A percentile compares a stretch with the other conserved stretches of the same genome.
Conservation (phyloP, 2,329 filamentous ascomycete genomes). For the Thelonectria rubi region DNA sequence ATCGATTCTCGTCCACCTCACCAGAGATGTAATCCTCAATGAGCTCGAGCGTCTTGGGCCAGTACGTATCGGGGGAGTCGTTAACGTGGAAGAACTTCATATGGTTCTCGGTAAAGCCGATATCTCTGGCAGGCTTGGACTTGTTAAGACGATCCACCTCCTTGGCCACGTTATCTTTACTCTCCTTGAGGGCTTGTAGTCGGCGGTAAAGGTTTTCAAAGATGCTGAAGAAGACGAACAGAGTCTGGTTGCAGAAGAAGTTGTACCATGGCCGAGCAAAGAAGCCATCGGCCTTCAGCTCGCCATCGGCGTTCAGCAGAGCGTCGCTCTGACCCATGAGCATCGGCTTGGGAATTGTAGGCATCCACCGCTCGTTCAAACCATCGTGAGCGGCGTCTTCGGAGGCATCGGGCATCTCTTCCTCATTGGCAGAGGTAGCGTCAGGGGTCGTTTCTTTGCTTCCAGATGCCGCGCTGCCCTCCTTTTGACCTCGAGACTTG, state of each 20-base stretch:
- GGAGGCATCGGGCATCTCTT: slow-evolving; percentile 72
- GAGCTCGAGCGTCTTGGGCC: slow-evolving; percentile 83
- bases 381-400: slow-evolving; percentile 70
- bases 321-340: slow-evolving; percentile 63
- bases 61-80: slow-evolving; percentile 74
- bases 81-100: slow-evolving; percentile 78
- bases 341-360: slow-evolving; percentile 64
- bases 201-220: slow-evolving; percentile 92
- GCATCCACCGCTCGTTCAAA: slow-evolving; percentile 72
- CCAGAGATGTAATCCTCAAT: slow-evolving; percentile 87
- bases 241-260: slow-evolving; percentile 88
- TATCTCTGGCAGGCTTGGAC: slow-evolving; percentile 81
- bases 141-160: slow-evolving; percentile 78
- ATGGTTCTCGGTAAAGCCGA: slow-evolving; percentile 83
- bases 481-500: slow-evolving; percentile 76
- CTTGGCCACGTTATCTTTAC: slow-evolving; percentile 75
- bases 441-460: slow-evolving; percentile 93
- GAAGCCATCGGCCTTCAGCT: slow-evolving; percentile 78
- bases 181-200: slow-evolving; percentile 83
- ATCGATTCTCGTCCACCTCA: slow-evolving; percentile 81
- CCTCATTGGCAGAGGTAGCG: slow-evolving; percentile 77
- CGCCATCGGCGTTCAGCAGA: slow-evolving; percentile 66
- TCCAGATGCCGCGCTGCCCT: slow-evolving; percentile 78
- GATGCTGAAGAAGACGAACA: slow-evolving; percentile 94
- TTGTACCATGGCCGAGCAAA: slow-evolving; percentile 85